Base-by-base conservation (phyloP, 306 rosid genomes). In the Vigna mungo region DNA sequence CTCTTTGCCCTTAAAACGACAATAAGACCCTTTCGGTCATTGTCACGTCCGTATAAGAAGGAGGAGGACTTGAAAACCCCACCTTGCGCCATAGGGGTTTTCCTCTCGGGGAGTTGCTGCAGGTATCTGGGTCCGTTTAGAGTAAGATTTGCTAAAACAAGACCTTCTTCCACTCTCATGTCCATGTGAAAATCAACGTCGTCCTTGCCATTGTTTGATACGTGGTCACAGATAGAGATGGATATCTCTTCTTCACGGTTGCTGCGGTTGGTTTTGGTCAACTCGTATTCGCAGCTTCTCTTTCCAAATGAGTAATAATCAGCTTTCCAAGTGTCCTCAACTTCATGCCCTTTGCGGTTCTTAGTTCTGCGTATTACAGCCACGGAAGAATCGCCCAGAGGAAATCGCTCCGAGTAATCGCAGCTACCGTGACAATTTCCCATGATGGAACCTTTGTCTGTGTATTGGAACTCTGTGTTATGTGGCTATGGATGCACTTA, bases 1-100 rank as follows among this genome's bases (percentile, higher is more conserved):
- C 6, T 54, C 53, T 37, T 72, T 20, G 14, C 53, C 64, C 52
- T 53, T 23, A 72, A 37, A 20, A 72, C 1, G 3, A 72, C 66
- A 21, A 71, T 18, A 20, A 71, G 65, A 4, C 76, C 76, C 51
- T 37, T 71, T 53, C 65, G 17, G 1, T 52, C 63, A 5, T 14
- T 32, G 37, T 71, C 76, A 71, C 37, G 36, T 23, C 76, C 76
- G 7, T 71, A 54, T 1, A 54, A 71, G 65, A 18, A 53, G 11
- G 76, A 71, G 0, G 76, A 36, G 37, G 65, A 71, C 23, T 71
- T 36, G 9, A 71, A 5, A 36, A 71, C 65, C 18, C 65, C 76
- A 71, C 52, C 65, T 0, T 37, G 36, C n/a, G 52, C 8, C 12
- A 2, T 1, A 12, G 21, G 37, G 49, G 20, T 8, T 54, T 71